Percentiles rank a stretch among this genome's conserved stretches.
Evolutionary conservation across 2,329 filamentous ascomycete species (phyloP).

Genomic region (Bipolaris zeicola): DNA sequence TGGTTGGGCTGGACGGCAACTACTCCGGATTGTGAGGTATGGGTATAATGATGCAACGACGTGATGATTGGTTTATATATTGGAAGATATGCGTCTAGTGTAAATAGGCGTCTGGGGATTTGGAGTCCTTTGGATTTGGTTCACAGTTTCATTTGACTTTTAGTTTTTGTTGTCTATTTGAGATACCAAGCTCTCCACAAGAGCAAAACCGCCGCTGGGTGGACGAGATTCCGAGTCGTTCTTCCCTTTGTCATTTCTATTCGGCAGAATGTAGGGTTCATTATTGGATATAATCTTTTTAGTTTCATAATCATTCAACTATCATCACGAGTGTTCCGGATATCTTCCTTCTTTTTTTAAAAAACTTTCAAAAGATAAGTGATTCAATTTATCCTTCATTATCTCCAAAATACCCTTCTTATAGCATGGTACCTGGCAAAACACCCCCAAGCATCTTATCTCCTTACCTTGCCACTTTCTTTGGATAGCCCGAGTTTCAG

Average conservation of each 20-base stretch:
- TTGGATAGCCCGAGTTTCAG: neutral
- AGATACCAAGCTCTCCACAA: conserved; percentile 33
- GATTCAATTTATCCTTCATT: neutral
- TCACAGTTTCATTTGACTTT: neutral
- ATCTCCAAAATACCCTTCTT: no score
- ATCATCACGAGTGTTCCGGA: no score
- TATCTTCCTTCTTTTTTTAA: no score
- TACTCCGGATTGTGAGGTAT: conserved; percentile 46
- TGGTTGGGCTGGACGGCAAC: conserved; percentile 48
- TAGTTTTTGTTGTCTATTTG: neutral
- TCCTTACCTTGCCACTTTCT: no score
- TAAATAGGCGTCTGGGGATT: neutral
- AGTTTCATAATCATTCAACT: no score
- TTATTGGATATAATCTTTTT: neutral
- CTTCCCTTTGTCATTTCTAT: neutral
- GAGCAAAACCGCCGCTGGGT: conserved; percentile 15
- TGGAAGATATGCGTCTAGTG: neutral
- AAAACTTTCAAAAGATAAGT: neutral
- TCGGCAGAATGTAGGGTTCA: neutral
- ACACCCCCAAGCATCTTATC: neutral
- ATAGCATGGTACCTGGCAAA: no score
- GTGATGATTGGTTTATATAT: conserved; percentile 3
- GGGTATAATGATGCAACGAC: neutral
- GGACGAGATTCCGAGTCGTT: neutral
- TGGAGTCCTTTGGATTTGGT: neutral